Conservation (phyloP, 1,284 basidiomycete genomes). For the Entoloma clypeatum region DNA sequence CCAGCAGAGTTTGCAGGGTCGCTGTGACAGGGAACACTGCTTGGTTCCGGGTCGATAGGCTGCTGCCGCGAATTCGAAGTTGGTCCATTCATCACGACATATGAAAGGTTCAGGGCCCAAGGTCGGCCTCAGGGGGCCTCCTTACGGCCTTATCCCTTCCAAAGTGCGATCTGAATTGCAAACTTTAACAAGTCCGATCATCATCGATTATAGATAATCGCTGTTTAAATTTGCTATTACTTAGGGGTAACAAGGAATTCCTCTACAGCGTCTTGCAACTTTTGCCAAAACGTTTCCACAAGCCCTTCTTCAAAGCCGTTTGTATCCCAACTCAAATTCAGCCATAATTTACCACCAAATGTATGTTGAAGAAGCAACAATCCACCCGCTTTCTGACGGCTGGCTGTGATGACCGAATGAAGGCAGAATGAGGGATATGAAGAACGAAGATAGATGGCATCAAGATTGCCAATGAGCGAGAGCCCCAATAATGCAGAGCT, state of each 20-base stretch:
- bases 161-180: too few relatives aligned
- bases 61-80: too few relatives aligned
- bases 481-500: slow-evolving; percentile 44
- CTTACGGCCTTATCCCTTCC: too few relatives aligned
- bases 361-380: slow-evolving; percentile 46
- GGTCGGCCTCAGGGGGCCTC: too few relatives aligned
- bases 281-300: slow-evolving; percentile 34
- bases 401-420: slow-evolving; percentile 44
- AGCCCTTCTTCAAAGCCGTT: slow-evolving; percentile 39
- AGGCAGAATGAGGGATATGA: slow-evolving; percentile 33
- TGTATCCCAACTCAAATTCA: slow-evolving; percentile 47
- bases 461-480: slow-evolving; percentile 51
- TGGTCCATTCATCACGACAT: too few relatives aligned
- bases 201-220: not conserved
- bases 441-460: slow-evolving; percentile 43
- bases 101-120: too few relatives aligned
- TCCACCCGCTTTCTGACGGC: slow-evolving; percentile 42
- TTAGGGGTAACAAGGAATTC: slow-evolving; percentile 21
- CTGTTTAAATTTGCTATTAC: not conserved
- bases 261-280: slow-evolving; percentile 28
- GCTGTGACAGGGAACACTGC: too few relatives aligned
- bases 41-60: too few relatives aligned
- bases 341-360: slow-evolving; percentile 40
- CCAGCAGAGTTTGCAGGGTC: too few relatives aligned
- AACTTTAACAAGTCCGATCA: not conserved